phyloP scores from a whole-genome alignment of 2,329 filamentous ascomycete genomes.

The Hymenoscyphus occultus region DNA sequence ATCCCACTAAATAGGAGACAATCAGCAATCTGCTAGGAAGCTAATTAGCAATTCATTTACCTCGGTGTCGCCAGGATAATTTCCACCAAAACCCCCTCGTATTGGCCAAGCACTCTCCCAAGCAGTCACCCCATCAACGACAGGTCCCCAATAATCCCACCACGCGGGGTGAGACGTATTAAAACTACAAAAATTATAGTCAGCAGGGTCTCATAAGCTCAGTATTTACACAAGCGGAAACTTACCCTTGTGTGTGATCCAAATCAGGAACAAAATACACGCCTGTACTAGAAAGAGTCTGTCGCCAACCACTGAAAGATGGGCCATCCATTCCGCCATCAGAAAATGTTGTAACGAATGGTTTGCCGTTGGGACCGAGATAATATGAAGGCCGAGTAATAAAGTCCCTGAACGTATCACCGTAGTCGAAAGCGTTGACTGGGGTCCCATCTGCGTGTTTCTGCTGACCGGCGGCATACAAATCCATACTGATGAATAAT shows the following conservation, averaged over 20 bases:
- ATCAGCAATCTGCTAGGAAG: conserved; percentile 19
- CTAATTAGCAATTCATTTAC: neutral
- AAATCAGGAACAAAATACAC: conserved; percentile 39
- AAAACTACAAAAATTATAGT: conserved; percentile 16
- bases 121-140: conserved; percentile 39
- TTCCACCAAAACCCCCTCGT: conserved; percentile 31
- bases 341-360: conserved; percentile 29
- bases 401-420: neutral
- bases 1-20: neutral
- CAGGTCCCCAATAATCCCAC: conserved; percentile 35
- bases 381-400: conserved; percentile 28
- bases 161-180: conserved; percentile 31
- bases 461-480: conserved; percentile 24
- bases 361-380: conserved; percentile 30
- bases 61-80: conserved; percentile 20
- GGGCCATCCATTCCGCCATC: neutral
- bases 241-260: conserved; percentile 34
- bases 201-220: neutral
- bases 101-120: conserved; percentile 41
- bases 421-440: neutral
- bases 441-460: neutral
- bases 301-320: neutral
- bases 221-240: neutral
- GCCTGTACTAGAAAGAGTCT: neutral
- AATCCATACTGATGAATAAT: conserved; percentile 40